Percentiles rank a stretch among this genome's conserved stretches.
phyloP scores from a whole-genome alignment of 345 rosid species.

The Moricandia moricandioides region DNA sequence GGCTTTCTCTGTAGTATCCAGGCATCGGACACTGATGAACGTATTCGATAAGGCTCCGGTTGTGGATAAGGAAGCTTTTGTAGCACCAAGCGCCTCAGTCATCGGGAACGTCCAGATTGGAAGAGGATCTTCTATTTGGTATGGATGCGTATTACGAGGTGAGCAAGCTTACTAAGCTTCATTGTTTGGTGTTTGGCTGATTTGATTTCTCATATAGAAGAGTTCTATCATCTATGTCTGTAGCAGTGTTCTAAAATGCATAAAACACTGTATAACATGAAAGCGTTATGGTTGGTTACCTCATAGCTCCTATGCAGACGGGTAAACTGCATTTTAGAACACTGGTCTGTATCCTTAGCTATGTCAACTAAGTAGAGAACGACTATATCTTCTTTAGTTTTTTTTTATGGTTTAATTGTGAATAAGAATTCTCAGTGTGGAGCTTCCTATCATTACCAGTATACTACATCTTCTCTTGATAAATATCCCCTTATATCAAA shows the following conservation, averaged over 20 bases:
- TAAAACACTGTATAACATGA: too few relatives aligned
- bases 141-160: slow-evolving; percentile 96
- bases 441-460: slow-evolving; percentile 2
- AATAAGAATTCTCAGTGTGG: neutral
- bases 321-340: too few relatives aligned
- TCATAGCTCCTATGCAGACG: too few relatives aligned
- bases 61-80: slow-evolving; percentile 82
- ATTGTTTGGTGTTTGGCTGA: slow-evolving; percentile 4
- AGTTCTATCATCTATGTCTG: neutral
- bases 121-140: slow-evolving; percentile 84
- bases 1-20: slow-evolving; percentile 54
- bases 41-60: slow-evolving; percentile 78
- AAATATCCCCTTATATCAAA: neutral
- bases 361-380: neutral
- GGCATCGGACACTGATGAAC: slow-evolving; percentile 95
- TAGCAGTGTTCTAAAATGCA: neutral
- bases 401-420: slow-evolving; percentile 8
- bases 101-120: slow-evolving; percentile 86
- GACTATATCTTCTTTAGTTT: neutral
- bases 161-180: slow-evolving; percentile 26
- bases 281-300: too few relatives aligned
- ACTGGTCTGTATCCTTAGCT: neutral
- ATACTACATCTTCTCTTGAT: neutral
- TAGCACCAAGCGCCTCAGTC: slow-evolving; percentile 91
- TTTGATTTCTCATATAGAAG: neutral